These are phyloP conservation scores for Pseudogymnoascus sp. DNA, from an alignment of 2,329 filamentous ascomycete genomes.

Conservation along the genomic window DNA sequence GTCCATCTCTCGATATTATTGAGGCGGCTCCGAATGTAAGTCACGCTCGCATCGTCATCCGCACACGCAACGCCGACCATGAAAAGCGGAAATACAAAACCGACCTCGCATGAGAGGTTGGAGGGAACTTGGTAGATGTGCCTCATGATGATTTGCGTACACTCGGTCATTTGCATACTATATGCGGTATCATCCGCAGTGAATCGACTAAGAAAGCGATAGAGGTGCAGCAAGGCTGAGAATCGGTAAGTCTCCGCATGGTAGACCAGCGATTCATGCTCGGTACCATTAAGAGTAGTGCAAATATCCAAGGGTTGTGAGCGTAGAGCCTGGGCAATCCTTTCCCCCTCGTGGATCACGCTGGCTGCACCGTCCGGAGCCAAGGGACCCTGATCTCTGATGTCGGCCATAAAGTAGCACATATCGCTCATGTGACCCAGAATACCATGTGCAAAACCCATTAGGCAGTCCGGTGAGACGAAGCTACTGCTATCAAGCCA, in stretches of 20 bases:
- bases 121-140: conserved; percentile 11
- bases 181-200: neutral
- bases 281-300: neutral
- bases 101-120: conserved; percentile 12
- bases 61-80: conserved; percentile 10
- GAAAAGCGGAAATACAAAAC: conserved; percentile 12
- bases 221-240: conserved; percentile 13
- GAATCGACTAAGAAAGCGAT: conserved; percentile 10
- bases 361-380: conserved; percentile 1
- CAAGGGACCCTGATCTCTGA: neutral
- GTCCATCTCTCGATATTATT: conserved; percentile 12
- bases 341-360: neutral
- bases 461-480: conserved; percentile 12
- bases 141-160: conserved; percentile 8
- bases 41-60: neutral
- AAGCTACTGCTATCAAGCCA: conserved; percentile 7
- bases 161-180: conserved; percentile 6
- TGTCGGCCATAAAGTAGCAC: conserved; percentile 14
- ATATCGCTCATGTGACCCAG: conserved; percentile 14
- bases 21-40: conserved; percentile 10
- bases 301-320: conserved; percentile 7
- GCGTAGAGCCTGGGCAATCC: conserved; percentile 10
- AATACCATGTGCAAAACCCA: conserved; percentile 13
- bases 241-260: conserved; percentile 16
- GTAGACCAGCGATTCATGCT: conserved; percentile 9